Percentiles rank a stretch among this genome's conserved stretches.
phyloP scores from a whole-genome alignment of 495 filamentous ascomycete genomes.

The Talaromyces ruber region DNA sequence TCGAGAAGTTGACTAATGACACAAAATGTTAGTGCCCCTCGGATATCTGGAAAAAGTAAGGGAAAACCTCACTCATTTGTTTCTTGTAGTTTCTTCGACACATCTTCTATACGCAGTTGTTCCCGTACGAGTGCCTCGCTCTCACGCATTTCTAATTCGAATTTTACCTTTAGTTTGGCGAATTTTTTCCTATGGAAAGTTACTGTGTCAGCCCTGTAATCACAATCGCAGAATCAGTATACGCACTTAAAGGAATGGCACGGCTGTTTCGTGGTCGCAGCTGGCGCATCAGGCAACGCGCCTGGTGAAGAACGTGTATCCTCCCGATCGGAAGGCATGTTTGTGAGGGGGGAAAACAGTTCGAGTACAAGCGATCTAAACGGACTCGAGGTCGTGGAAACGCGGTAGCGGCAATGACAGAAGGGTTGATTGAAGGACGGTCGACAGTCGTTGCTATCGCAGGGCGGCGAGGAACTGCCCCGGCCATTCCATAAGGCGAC shows the following conservation, averaged over 20 bases:
- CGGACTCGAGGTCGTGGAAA: background rate
- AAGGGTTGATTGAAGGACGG: background rate
- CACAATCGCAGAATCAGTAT: background rate
- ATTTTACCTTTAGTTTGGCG: conserved; percentile 79
- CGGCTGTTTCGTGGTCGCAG: conserved; percentile 26
- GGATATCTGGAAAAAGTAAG: background rate
- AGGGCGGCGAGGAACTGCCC: background rate
- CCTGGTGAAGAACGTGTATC: conserved; percentile 18
- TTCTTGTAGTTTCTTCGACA: conserved; percentile 70
- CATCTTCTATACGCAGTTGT: conserved; percentile 66
- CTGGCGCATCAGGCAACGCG: conserved; percentile 24
- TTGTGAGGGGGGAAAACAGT: conserved; percentile 7
- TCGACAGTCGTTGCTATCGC: background rate
- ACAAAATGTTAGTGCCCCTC: background rate
- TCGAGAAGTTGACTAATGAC: conserved; percentile 65
- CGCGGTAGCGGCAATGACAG: background rate
- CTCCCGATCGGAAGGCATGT: conserved; percentile 24
- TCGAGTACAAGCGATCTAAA: background rate
- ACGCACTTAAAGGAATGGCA: conserved; percentile 37
- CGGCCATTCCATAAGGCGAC: background rate
- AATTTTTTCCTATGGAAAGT: conserved; percentile 71
- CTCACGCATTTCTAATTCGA: conserved; percentile 73
- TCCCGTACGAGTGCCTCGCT: conserved; percentile 69
- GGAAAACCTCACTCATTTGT: conserved; percentile 71
- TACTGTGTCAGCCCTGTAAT: background rate